Conservation (phyloP, 345 rosid species). For the Excoecaria cochinchinensis region DNA sequence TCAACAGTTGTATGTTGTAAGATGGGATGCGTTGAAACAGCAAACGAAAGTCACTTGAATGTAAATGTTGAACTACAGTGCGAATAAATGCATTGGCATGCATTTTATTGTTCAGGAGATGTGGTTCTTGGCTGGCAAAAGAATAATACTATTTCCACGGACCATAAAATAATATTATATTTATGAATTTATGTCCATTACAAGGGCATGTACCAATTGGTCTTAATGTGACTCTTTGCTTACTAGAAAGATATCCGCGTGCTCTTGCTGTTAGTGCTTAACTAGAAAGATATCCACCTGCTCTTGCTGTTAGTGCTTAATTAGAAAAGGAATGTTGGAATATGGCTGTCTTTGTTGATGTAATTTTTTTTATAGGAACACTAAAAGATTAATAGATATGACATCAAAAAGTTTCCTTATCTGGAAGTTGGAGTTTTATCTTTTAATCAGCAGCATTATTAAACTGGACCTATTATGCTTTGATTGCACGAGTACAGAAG, state of each 20-base stretch:
- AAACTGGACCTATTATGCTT: constrained; percentile 24
- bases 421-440: constrained; percentile 28
- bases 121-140: background rate
- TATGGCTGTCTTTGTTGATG: constrained; percentile 4
- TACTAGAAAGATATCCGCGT: constrained; percentile 2
- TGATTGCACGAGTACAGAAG: constrained; percentile 31
- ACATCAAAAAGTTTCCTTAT: constrained; percentile 29
- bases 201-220: background rate
- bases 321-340: constrained; percentile 18
- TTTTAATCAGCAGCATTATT: constrained; percentile 44
- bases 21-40: constrained; percentile 18
- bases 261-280: background rate
- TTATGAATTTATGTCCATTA: too few species aligned
- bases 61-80: background rate
- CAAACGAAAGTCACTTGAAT: background rate
- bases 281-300: too few species aligned
- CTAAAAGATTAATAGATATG: background rate
- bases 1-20: constrained; percentile 33
- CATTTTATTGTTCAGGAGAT: background rate
- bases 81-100: background rate
- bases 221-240: background rate
- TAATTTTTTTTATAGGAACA: background rate
- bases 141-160: too few species aligned
- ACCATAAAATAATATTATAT: too few species aligned
- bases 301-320: background rate